Percentiles rank a stretch among this genome's conserved stretches.
Evolutionary conservation across 169 alveolate species (phyloP).

Genomic region (Cryptosporidium tyzzeri): DNA sequence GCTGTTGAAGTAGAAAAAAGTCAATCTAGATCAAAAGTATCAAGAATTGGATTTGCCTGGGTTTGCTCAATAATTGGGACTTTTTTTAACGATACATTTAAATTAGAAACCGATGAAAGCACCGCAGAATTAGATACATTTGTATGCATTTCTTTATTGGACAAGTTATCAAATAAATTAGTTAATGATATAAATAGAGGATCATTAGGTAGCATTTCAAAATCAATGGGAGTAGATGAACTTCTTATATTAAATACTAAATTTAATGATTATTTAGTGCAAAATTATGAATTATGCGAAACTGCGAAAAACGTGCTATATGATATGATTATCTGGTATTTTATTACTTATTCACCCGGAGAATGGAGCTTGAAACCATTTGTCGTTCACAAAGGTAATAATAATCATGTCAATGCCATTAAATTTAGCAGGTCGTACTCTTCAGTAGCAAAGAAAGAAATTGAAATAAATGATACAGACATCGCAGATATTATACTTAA

Average conservation of each 20-base stretch:
- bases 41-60: constrained; percentile 52
- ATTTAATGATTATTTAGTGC: constrained; percentile 17
- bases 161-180: constrained; percentile 14
- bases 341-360: constrained; percentile 26
- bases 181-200: constrained; percentile 26
- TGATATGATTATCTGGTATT: constrained; percentile 43
- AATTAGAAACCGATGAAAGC: not conserved
- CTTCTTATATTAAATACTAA: not conserved
- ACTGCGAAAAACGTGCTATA: constrained; percentile 4
- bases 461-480: constrained; percentile 39
- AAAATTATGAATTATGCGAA: constrained; percentile 3
- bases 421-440: constrained; percentile 23
- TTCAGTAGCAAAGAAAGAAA: constrained; percentile 19
- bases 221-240: not conserved
- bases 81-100: constrained; percentile 10
- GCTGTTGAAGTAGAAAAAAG: constrained; percentile 3
- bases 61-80: constrained; percentile 6
- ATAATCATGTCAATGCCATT: constrained; percentile 16
- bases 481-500: constrained; percentile 37
- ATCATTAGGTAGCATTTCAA: constrained; percentile 22
- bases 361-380: constrained; percentile 56
- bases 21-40: not conserved
- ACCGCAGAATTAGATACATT: constrained; percentile 9
- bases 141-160: constrained; percentile 15
- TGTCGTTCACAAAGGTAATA: not conserved